A percentile compares a stretch with the other conserved stretches of the same genome.
phyloP scores from a whole-genome alignment of 495 filamentous ascomycete species.

The Podospora anserina region DNA sequence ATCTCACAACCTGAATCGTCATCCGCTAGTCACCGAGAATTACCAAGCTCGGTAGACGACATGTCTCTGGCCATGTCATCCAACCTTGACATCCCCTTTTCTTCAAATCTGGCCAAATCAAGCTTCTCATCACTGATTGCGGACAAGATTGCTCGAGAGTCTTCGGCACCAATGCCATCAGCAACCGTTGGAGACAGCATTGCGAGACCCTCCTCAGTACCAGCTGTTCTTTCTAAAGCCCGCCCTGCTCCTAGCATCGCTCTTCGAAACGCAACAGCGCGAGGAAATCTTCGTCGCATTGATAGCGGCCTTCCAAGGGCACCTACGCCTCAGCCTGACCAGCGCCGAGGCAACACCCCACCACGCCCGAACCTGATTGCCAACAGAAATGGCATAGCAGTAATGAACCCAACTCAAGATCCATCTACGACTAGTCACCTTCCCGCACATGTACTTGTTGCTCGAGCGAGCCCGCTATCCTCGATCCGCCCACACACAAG shows the following conservation, averaged over 20 bases:
- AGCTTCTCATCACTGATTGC: background rate
- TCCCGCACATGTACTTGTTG: background rate
- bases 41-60: background rate
- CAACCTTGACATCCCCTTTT: background rate
- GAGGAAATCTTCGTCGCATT: background rate
- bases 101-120: background rate
- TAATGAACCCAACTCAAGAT: background rate
- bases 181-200: background rate
- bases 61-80: background rate
- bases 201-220: background rate
- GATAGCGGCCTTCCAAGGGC: background rate
- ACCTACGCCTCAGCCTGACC: background rate
- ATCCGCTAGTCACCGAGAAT: background rate
- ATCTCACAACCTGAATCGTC: background rate
- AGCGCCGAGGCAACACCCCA: background rate
- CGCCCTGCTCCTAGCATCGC: background rate
- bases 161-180: background rate
- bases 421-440: background rate
- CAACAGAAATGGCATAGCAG: background rate
- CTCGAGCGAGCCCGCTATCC: background rate
- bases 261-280: background rate
- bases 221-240: background rate
- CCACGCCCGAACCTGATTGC: background rate
- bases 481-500: conserved; percentile 21
- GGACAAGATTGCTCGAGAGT: background rate